Base-by-base conservation (phyloP, 768 basidiomycete genomes). In the Pulveroboletus sp. region DNA sequence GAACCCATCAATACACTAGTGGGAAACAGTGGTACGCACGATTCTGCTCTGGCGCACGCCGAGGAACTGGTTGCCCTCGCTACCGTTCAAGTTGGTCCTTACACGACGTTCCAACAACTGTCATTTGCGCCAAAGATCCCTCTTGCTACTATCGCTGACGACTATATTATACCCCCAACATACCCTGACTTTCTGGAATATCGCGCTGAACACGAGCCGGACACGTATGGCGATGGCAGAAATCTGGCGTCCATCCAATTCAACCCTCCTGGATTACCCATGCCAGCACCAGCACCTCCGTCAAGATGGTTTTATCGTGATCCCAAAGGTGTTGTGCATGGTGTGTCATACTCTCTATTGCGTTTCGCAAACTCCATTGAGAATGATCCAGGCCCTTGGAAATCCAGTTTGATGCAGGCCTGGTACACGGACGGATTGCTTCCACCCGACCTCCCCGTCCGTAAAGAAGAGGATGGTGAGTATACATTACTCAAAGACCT, bases 71-170 rank as follows among this genome's bases (percentile, higher is more conserved):
- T 83, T 3, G 74, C 84, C 12, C 71, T 88, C 8, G 81, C 85
- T 31, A 81, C 83, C 3, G 76, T 85, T 8, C 82, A 85, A 48
- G 81, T 83, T 68, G 87, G 89, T 17, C 82, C 90, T 26, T 95
- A 93, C 64, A 90, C 88, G 17, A 93, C 90, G 7, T 94, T 95
- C 71, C 93, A 93, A 62, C 92, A 95, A 69, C 72, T 95, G 14
- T 77, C 75, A 8, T 93, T 91, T 60, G 80, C 93, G 4, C 92
- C 92, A 10, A 84, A 78, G 43, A 90, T 95, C 59, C 92, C 92
- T n/a, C 74, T 93, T 46, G 86, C 87, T 23, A 80, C 86, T 1
- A 88, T 95, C 46, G 87, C 91, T 24, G 89, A 93, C 60, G 89
- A 93, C 35, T 95, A 89, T 67, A 80, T 91, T 49, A 95, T 95